Base-by-base conservation (phyloP, 2,329 filamentous ascomycete genomes). In the Trichoderma asperellum region DNA sequence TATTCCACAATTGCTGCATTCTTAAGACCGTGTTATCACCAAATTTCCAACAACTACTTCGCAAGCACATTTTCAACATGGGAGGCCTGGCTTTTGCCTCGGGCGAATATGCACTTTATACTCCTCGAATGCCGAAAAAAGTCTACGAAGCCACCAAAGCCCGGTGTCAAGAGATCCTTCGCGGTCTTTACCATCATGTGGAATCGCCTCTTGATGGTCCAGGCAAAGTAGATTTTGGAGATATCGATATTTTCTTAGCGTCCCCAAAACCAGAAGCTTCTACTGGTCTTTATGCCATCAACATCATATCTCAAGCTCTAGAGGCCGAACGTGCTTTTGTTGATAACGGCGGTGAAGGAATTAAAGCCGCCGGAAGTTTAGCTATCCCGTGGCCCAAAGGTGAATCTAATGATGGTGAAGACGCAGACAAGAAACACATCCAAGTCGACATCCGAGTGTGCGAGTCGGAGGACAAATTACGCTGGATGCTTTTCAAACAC, bases 401-500 rank as follows among this genome's bases (percentile, higher is more conserved):
- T 32, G 40, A 47, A 34, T 6, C 53, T 10, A 29, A 62, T 21
- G 53, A 60, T 5, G 49, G 53, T 4, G 21, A 35, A 0, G 37
- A 63, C 12, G 29, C 56, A 35, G 35, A 32, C 21, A 71, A 11
- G 32, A 71, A 60, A 37, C 86, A 84, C 74, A 85, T 92, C 5
- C 92, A 96, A 73, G 82, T 95, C 32, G 92, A 96, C 75, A 77
- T 95, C 1, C 84, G 87, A 35, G 76, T 90, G 29, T 88, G 84
- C 68, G 73, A 74, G 1, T 80, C 78, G 0, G 75, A 79, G 16
- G 40, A 59, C 0, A 73, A 78, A 65, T 83, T 86, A 71, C 81
- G 83, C 35, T 95, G 92, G 91, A 83, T 84, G 47, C 78, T 87
- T 4, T 93, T 94, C 79, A 88, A 88, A 72, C 84, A 90, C 49